Conservation (phyloP, 75 land plant genomes). For the Pinus tabuliformis region DNA sequence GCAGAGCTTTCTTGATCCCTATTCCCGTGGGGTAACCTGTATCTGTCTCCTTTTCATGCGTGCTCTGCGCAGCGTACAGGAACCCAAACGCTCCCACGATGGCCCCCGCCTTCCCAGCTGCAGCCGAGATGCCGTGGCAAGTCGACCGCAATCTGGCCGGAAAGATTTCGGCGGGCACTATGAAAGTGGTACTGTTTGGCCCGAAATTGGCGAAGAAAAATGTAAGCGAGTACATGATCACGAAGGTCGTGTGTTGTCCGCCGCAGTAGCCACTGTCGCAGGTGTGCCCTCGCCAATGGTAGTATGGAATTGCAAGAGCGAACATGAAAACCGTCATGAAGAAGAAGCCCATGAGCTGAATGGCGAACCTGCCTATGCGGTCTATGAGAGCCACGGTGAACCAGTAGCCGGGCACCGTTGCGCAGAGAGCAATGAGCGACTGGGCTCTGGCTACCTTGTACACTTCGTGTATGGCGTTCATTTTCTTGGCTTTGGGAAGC, state of each 20-base stretch:
- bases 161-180: conserved; percentile 57
- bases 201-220: conserved; percentile 28
- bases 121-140: conserved; percentile 27
- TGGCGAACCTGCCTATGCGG: conserved; percentile 17
- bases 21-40: conserved; percentile 42
- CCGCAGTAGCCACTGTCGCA: not conserved
- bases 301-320: conserved; percentile 22
- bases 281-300: conserved; percentile 2
- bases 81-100: conserved; percentile 52
- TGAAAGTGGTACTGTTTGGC: conserved; percentile 39
- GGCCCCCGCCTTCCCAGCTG: conserved; percentile 47
- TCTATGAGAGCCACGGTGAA: conserved; percentile 45
- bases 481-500: conserved; percentile 21
- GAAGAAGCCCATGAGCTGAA: conserved; percentile 31
- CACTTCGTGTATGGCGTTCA: conserved; percentile 56
- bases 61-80: conserved; percentile 46
- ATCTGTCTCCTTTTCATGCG: conserved; percentile 17
- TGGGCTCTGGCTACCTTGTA: conserved; percentile 38
- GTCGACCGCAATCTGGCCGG: conserved; percentile 50
- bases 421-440: conserved; percentile 54
- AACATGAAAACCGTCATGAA: conserved; percentile 26
- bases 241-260: conserved; percentile 15
- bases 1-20: conserved; percentile 34
- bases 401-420: conserved; percentile 71
- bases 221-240: conserved; percentile 25